Evolutionary conservation across 495 filamentous ascomycete species (phyloP).

Genomic region (Podospora comata): DNA sequence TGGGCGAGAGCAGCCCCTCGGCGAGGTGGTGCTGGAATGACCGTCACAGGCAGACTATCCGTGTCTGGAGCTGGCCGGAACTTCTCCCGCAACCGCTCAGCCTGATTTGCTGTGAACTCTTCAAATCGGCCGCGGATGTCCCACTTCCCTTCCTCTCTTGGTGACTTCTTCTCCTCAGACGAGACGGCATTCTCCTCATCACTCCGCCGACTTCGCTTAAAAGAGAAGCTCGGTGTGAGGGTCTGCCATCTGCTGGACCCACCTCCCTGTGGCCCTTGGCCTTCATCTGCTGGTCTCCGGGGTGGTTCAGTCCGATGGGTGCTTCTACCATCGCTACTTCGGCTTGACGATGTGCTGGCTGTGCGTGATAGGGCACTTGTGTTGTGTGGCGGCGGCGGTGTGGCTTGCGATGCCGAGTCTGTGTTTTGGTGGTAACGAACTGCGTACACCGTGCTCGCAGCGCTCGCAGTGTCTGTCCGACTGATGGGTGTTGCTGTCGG

Average conservation of each 20-base stretch:
- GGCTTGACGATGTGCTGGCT: constrained; percentile 32
- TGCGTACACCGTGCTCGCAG: constrained; percentile 77
- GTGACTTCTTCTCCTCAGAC: neutral
- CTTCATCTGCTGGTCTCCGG: neutral
- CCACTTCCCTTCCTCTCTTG: constrained; percentile 32
- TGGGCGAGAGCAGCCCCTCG: constrained; percentile 45
- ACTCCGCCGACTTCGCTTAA: constrained; percentile 20
- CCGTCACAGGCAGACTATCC: constrained; percentile 46
- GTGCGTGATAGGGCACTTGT: constrained; percentile 33
- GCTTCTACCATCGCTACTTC: constrained; percentile 24
- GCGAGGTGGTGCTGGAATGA: constrained; percentile 48
- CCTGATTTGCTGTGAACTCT: constrained; percentile 47
- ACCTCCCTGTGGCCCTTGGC: neutral
- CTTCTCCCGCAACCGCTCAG: constrained; percentile 44
- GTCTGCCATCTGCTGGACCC: constrained; percentile 29
- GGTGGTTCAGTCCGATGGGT: neutral
- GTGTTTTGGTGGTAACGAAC: constrained; percentile 77
- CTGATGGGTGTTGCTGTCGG: constrained; percentile 69
- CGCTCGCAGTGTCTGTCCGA: constrained; percentile 67
- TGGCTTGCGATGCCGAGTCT: constrained; percentile 54
- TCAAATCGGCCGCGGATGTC: constrained; percentile 45
- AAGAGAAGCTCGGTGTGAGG: constrained; percentile 24
- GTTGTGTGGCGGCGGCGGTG: constrained; percentile 37
- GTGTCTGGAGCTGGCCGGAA: constrained; percentile 48
- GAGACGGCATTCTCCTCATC: constrained; percentile 23